Conservation (phyloP, 2,329 filamentous ascomycete species). For the Cladosporium colombiae region DNA sequence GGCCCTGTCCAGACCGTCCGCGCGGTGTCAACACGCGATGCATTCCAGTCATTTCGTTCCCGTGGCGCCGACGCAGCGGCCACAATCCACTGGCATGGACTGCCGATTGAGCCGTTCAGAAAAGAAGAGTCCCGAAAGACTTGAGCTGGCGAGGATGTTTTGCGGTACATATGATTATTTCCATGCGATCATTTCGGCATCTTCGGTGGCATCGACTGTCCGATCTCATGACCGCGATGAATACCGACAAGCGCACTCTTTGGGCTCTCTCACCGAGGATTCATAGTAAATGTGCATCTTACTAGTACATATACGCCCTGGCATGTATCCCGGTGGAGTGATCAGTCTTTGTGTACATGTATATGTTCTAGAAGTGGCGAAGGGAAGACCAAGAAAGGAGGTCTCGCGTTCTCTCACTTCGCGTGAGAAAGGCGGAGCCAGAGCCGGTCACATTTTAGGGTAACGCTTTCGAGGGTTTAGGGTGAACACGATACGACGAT, state of each 20-base stretch:
- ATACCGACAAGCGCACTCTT: not conserved
- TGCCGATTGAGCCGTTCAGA: not conserved
- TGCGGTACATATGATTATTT: not conserved
- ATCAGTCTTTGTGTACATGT: not conserved
- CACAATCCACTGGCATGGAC: slow-evolving; percentile 12
- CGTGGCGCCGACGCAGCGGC: not conserved
- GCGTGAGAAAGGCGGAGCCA: not conserved
- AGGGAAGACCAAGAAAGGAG: not conserved
- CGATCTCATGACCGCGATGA: not conserved
- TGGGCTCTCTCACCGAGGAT: not conserved
- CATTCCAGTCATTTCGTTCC: slow-evolving; percentile 33
- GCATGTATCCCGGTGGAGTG: not conserved
- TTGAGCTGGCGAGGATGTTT: not conserved
- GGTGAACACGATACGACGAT: not conserved
- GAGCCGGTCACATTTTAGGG: not conserved
- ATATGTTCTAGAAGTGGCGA: not conserved
- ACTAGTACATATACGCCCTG: not conserved
- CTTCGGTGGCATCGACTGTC: not conserved
- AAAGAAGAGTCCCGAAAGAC: not conserved
- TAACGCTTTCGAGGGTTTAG: not conserved
- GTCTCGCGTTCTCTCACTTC: not conserved
- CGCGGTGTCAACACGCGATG: slow-evolving; percentile 26
- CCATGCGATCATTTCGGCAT: not conserved
- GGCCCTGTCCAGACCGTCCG: slow-evolving; percentile 1
- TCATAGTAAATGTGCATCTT: not conserved